Evolutionary conservation across 2,329 filamentous ascomycete species (phyloP), one percentile per base, ranked within the genome.

Genomic region (Dactylonectria macrodidyma): DNA sequence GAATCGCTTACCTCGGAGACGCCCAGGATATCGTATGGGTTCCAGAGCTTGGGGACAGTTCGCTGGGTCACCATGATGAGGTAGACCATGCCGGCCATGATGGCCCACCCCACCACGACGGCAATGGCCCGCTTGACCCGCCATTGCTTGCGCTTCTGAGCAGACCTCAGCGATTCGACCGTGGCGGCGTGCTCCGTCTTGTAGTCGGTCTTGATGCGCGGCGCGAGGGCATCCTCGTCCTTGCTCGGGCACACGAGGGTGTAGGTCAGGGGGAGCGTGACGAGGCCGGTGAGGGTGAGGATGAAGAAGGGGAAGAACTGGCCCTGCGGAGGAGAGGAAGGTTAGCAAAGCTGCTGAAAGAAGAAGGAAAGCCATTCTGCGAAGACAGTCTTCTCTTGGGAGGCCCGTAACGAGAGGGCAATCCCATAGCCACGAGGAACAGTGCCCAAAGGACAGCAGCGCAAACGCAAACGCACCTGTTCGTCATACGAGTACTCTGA

Each of bases 291-390:
- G 78, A 98, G 88, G 50, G 95, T 98, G 80, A 98, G 91, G 84
- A 98, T 92, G 87, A 99, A 99, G 89, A 97, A 97, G 75, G 97
- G 96, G 87, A 98, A 99, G 87, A 98, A 98, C 89, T 98, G 94
- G 77, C 95, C 95, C 90, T 96, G 68, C 66, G 41, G 55, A 38
- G 33, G 46, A 50, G 47, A 34, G 19, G 51, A 10, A 3, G 5
- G 33, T 66, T 38, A 66, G 64, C 30, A 34, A 24, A 47, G 34
- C 14, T 59, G 16, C 26, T n/a, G 14, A 2, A 19, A 46, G 44
- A 34, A 26, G 8, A 34, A 19, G 46, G 47, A 19, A 16, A 22
- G 19, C 55, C 36, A n/a, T 22, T 24, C 12, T 8, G 24, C 41
- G 41, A 26, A 10, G 36, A 7, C 26, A 30, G 26, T 30, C 26